Evolutionary conservation across 1,284 basidiomycete genomes (phyloP), one percentile per base, ranked within the genome.

Genomic region (Heliocybe sulcata): DNA sequence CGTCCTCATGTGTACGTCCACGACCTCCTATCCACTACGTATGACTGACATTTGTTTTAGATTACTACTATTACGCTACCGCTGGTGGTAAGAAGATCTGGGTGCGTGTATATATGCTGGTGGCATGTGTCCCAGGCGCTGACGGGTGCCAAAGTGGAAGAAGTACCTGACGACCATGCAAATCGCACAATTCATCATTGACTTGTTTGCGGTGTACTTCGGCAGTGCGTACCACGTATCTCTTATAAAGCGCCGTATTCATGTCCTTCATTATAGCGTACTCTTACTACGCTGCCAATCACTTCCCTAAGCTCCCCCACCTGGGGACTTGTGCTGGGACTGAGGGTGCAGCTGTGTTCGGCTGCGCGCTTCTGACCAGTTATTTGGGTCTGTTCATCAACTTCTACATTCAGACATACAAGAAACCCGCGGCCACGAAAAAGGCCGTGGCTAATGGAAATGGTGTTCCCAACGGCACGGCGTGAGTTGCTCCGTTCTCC

Each of bases 31-130:
- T 51, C 26, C 53, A 27, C 20, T 49, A 20, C 2, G 19, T 52
- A 35, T 33, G 52, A 9, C 45, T 45, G 55, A 53, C 50, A 31
- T 58, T n/a, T 52, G 50, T 16, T 14, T 11, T 63, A 94, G 92
- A 97, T 76, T 97, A 98, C 74, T 98, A 98, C 76, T 97, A 97
- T 76, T 97, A 87, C 72, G 94, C 93, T 45, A 97, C 95, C 54
- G 94, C 95, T 55, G 92, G 94, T 65, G 95, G 95, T 63, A 89
- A 89, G 66, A 92, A 81, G 74, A 92, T 98, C 73, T 98, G 95
- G 95, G 92, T 93, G 70, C 29, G 29, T 31, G 29, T 31, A 4
- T 31, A 4, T 31, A 12, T 12, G 29, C 29, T 12, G 29, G 12
- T 31, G 6, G 29, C 29, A 31, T 31, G 29, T 31, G 29, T 31